Conservation (phyloP, 495 filamentous ascomycete genomes). For the Aspergillus conjunctus region DNA sequence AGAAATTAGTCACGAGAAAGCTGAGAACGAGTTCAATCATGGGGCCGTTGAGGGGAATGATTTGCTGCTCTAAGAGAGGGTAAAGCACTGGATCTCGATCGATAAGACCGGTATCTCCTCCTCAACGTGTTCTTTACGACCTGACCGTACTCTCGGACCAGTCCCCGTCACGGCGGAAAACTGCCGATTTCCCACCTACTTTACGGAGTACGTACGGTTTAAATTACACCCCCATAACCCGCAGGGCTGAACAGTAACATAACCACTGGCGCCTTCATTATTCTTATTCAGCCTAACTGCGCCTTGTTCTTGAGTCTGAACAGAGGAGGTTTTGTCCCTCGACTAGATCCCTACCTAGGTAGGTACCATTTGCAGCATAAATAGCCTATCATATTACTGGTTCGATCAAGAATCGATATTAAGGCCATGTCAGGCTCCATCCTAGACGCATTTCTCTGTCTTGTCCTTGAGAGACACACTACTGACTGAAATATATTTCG, state of each 20-base stretch:
- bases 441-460: too few species aligned
- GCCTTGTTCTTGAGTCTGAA: neutral
- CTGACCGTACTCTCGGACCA: slow-evolving; percentile 10
- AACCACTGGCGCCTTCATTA: neutral
- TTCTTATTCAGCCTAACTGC: neutral
- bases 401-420: too few species aligned
- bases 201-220: too few species aligned
- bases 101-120: slow-evolving; percentile 15
- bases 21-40: neutral
- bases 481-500: too few species aligned
- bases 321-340: slow-evolving; percentile 1
- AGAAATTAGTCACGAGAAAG: too few species aligned
- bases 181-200: slow-evolving; percentile 20
- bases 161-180: neutral
- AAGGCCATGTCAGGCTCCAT: too few species aligned
- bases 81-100: slow-evolving; percentile 5
- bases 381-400: too few species aligned
- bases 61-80: too few species aligned
- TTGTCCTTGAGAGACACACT: too few species aligned
- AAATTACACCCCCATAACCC: neutral
- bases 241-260: slow-evolving; percentile 29
- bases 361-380: too few species aligned
- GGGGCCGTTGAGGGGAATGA: neutral
- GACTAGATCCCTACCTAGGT: neutral
- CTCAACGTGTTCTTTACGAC: slow-evolving; percentile 42